Base-by-base conservation (phyloP, 805 yeast species). In the Candida insectorum region DNA sequence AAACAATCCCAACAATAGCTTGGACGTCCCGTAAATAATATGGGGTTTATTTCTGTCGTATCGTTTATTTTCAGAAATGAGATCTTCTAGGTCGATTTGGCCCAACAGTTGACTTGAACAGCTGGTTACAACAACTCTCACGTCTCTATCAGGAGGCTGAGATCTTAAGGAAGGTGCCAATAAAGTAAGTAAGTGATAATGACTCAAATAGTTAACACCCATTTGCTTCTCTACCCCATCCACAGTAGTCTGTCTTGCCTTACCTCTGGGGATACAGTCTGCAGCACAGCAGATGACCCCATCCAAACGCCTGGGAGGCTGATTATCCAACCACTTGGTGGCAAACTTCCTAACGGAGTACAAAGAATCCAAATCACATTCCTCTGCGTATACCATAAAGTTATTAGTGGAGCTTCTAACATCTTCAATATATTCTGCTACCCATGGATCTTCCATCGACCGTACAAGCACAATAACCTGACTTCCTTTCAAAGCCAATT, bases 111-210 rank as follows among this genome's bases (percentile, higher is more conserved):
- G 93, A 8, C 87, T 65, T 41, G 84, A 61, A 58, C 98, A 93
- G 1, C 87, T 73, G 0, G 89, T 74, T n/a, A 87, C 45, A 3
- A 93, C 54, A 4, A 93, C 75, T 28, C 97, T 67, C 2, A 93
- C 96, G 51, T 89, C 97, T 44, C 99, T 72, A 58, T 89, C 97
- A 0, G 96, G 86, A 2, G 97, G 94, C 61, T 93, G 99, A 2
- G 79, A 81, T 43, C 84, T 78, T 34, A 93, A 65, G 7, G 93
- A 75, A 0, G 97, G 97, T n/a, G 79, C 75, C 33, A 93, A 54
- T 18, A 93, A 62, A 2, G 85, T 83, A 36, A 93, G 65, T 16
- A 93, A 65, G 57, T 89, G 97, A 58, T 63, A 85, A 48, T 87
- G 89, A 6, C 83, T 84, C 23, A 81, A 71, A 52, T 83, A 93